These are phyloP conservation scores for Coniferiporia sulphurascens DNA, from an alignment of 1,284 basidiomycete species.

Conservation along the genomic window DNA sequence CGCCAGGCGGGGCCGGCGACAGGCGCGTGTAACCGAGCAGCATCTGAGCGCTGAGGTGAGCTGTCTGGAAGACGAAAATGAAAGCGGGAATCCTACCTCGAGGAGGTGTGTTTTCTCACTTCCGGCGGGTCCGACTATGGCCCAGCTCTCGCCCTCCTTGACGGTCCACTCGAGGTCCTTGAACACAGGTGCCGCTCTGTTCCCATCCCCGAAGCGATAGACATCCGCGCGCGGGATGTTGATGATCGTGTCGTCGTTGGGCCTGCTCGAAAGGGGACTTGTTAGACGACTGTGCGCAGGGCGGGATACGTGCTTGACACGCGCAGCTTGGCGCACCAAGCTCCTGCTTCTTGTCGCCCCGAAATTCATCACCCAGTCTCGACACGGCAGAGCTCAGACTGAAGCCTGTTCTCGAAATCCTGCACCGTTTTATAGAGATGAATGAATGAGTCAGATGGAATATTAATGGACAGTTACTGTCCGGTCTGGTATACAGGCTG, in stretches of 20 bases:
- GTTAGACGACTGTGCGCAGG: not conserved
- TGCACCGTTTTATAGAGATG: too few relatives aligned
- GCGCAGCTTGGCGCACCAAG: not conserved
- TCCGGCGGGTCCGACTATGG: constrained; percentile 54
- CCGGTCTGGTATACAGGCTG: too few relatives aligned
- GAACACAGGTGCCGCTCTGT: constrained; percentile 43
- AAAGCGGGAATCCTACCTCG: constrained; percentile 40
- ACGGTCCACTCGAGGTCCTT: constrained; percentile 56
- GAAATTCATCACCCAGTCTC: too few relatives aligned
- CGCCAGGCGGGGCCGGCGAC: constrained; percentile 52
- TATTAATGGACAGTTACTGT: too few relatives aligned
- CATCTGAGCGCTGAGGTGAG: constrained; percentile 37
- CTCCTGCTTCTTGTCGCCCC: too few relatives aligned
- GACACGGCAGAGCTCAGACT: too few relatives aligned
- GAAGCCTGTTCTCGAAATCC: too few relatives aligned
- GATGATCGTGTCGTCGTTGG: constrained; percentile 25
- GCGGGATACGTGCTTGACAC: not conserved
- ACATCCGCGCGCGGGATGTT: constrained; percentile 42
- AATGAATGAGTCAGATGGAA: too few relatives aligned
- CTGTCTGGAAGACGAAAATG: not conserved
- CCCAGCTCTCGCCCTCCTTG: constrained; percentile 64
- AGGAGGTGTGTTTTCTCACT: constrained; percentile 51
- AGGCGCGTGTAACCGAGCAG: constrained; percentile 68
- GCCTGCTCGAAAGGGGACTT: not conserved
- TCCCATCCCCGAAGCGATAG: constrained; percentile 47